Evolutionary conservation across 2,329 filamentous ascomycete species (phyloP).

Genomic region (Colletotrichum horii): DNA sequence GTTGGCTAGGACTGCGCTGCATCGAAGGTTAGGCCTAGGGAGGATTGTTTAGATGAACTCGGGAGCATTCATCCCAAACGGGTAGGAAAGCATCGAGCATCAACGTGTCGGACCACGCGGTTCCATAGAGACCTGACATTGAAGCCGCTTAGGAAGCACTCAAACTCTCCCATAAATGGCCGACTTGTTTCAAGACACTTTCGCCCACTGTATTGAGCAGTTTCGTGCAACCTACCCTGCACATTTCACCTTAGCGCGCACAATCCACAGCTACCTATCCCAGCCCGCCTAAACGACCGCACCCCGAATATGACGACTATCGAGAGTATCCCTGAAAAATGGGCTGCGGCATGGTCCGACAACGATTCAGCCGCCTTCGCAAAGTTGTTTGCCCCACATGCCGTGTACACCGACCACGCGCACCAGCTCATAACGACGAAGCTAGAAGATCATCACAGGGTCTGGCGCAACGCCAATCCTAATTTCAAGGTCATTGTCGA

Average conservation of each 20-base stretch:
- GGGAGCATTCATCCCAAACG: not conserved
- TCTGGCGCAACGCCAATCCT: not conserved
- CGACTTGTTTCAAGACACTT: not conserved
- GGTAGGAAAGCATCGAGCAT: not conserved
- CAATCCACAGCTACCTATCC: not conserved
- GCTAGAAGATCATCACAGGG: not conserved
- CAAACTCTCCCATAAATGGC: not conserved
- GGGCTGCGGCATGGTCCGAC: not conserved
- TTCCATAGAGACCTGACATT: not conserved
- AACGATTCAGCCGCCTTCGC: not conserved
- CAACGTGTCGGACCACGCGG: not conserved
- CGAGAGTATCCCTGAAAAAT: not conserved
- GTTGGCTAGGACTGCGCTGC: not conserved
- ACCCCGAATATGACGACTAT: not conserved
- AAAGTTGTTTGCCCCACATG: not conserved
- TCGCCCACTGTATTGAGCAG: not conserved
- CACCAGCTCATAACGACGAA: not conserved
- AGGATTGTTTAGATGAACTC: not conserved
- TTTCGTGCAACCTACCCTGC: not conserved
- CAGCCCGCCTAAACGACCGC: not conserved
- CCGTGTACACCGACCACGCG: not conserved
- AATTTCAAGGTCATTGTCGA: not conserved
- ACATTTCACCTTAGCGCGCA: not conserved
- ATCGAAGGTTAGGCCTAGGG: not conserved
- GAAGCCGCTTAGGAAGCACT: not conserved